phyloP scores from a whole-genome alignment of 192 early-diverging fungal genomes.

The Coemansia aciculifera region DNA sequence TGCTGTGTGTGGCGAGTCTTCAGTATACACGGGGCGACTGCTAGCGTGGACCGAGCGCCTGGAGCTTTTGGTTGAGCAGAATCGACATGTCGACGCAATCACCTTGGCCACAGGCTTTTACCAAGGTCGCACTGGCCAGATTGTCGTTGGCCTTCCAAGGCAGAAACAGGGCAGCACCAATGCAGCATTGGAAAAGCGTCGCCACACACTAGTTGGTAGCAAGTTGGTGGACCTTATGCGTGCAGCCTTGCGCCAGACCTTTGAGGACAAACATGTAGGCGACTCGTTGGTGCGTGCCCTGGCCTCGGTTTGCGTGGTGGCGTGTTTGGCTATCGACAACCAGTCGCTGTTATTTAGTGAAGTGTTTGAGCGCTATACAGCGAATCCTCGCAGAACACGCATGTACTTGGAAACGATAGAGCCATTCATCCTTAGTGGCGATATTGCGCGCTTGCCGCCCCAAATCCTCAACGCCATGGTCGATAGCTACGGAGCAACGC shows the following conservation, averaged over 20 bases:
- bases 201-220: conserved; percentile 27
- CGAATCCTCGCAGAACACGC: background rate
- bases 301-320: conserved; percentile 33
- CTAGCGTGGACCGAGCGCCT: conserved; percentile 51
- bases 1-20: conserved; percentile 31
- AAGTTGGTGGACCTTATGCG: conserved; percentile 41
- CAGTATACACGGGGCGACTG: conserved; percentile 43
- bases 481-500: conserved; percentile 26
- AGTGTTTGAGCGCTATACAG: conserved; percentile 36
- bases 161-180: conserved; percentile 14
- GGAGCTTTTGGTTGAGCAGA: conserved; percentile 31
- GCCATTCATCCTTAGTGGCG: conserved; percentile 47
- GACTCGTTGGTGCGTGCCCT: conserved; percentile 29
- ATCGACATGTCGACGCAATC: conserved; percentile 37
- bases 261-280: conserved; percentile 7
- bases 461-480: conserved; percentile 47
- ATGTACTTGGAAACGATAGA: conserved; percentile 42
- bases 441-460: conserved; percentile 31
- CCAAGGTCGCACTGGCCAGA: conserved; percentile 40
- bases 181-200: conserved; percentile 10
- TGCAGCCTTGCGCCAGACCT: conserved; percentile 14
- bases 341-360: conserved; percentile 37
- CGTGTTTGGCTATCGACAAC: conserved; percentile 33
- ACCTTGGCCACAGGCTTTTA: conserved; percentile 47
- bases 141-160: conserved; percentile 45